Percentiles rank a stretch among this genome's conserved stretches.
phyloP scores from a whole-genome alignment of 2,329 filamentous ascomycete species.

The Neophaeococcomyces aloes region DNA sequence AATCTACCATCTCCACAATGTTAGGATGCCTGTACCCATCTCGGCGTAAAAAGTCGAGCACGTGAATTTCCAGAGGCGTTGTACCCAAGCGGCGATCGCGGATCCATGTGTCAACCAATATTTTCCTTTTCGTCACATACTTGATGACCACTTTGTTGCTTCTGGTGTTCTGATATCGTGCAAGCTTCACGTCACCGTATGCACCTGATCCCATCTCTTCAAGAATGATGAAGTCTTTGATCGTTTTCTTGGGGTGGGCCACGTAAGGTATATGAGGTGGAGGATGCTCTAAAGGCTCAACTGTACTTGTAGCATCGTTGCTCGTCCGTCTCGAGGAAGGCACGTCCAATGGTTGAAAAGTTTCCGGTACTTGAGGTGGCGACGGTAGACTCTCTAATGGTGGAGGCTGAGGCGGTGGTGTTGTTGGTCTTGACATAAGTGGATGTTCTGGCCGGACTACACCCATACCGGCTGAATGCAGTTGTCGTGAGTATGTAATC shows the following conservation, averaged over 20 bases:
- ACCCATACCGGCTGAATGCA: slow-evolving; percentile 63
- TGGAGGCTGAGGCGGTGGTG: slow-evolving; percentile 67
- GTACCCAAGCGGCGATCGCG: slow-evolving; percentile 85
- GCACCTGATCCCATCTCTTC: slow-evolving; percentile 98
- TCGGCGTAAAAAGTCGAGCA: slow-evolving; percentile 79
- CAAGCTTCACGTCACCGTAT: slow-evolving; percentile 94
- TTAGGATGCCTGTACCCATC: slow-evolving; percentile 56
- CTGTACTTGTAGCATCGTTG: slow-evolving; percentile 37
- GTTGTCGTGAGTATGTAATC: slow-evolving; percentile 90
- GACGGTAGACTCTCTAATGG: slow-evolving; percentile 54
- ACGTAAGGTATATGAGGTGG: slow-evolving; percentile 19
- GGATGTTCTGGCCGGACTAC: slow-evolving; percentile 44
- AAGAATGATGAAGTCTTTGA: slow-evolving; percentile 80
- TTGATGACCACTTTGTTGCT: slow-evolving; percentile 74
- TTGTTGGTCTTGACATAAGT: slow-evolving; percentile 52
- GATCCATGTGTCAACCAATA: slow-evolving; percentile 97
- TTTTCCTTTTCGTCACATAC: slow-evolving; percentile 92
- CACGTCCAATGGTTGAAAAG: not conserved
- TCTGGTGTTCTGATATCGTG: slow-evolving; percentile 65
- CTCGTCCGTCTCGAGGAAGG: slow-evolving; percentile 18
- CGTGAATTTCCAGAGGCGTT: slow-evolving; percentile 92
- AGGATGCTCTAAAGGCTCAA: slow-evolving; percentile 33
- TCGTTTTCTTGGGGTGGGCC: slow-evolving; percentile 59
- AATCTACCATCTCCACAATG: slow-evolving; percentile 59
- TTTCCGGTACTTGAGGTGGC: slow-evolving; percentile 20